Evolutionary conservation across 306 rosid genomes (phyloP), one percentile per base, ranked within the genome.

Genomic region (Cucurbita maxima): DNA sequence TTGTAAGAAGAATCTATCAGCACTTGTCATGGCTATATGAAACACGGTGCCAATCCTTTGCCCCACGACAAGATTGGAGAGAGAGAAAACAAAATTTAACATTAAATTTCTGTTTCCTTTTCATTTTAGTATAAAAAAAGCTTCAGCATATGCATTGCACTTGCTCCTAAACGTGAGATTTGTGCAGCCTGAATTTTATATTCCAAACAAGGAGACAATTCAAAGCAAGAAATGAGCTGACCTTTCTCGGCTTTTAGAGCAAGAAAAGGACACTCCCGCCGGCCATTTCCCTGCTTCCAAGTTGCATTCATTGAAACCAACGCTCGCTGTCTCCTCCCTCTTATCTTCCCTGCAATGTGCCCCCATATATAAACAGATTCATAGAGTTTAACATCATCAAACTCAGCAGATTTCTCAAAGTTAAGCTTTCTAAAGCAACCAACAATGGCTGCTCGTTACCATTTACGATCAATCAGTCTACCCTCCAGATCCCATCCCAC

Each of bases 401-500:
- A 19, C 71, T 64, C 72, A 51, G 47, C 75, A 37, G 22, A 36
- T n/a, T 72, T 54, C 58, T 66, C 72, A 20, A 68, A 47, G 3
- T 68, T 38, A 62, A 66, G 36, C 37, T 40, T 18, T 41, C 71
- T 43, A 41, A 41, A 41, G 53, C 71, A 64, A 18, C 54, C 22
- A 68, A 22, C 73, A 47, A 68, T 68, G 73, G 56, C 73, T 13
- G 41, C 73, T 45, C 73, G 56, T 30, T 20, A 22, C 37, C 36
- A 41, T 36, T 38, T 36, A 18, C 61, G 53, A 15, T 36, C 45
- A 36, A 47, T 70, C 14, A 70, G 74, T 58, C 30, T 70, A 70
- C 74, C 74, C 50, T 70, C 74, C 2, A 70, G 74, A 70, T 70
- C 74, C 22, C 74, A 70, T 48, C 74, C 74, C 20, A 47, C 59